These are phyloP conservation scores for Alliaria petiolata DNA, from an alignment of 345 rosid genomes.

Conservation along the genomic window DNA sequence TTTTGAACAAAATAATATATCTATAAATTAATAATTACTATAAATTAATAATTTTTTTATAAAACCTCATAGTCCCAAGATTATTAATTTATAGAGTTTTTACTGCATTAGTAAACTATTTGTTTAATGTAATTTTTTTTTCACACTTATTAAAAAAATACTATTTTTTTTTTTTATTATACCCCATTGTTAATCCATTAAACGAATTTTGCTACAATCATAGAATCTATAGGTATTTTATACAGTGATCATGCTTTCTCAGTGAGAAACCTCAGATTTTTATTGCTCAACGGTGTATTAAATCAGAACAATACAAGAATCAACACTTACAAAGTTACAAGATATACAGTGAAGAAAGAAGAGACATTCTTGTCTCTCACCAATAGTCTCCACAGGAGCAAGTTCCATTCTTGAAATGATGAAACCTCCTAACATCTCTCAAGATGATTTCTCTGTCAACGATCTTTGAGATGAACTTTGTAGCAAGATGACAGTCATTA, in stretches of 20 bases:
- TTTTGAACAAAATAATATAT: too few relatives aligned
- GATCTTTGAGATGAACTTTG: conserved; percentile 69
- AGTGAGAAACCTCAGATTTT: not conserved
- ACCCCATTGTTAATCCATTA: too few relatives aligned
- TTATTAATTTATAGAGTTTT: too few relatives aligned
- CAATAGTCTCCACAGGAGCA: conserved; percentile 88
- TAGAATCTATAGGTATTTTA: not conserved
- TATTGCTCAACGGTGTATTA: not conserved
- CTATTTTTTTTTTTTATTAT: too few relatives aligned
- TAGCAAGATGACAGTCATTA: conserved; percentile 73
- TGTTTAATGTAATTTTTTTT: too few relatives aligned
- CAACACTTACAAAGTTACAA: conserved; percentile 4
- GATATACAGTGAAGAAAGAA: not conserved
- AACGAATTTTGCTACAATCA: too few relatives aligned
- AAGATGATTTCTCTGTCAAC: conserved; percentile 66
- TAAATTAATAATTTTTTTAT: too few relatives aligned
- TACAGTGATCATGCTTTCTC: not conserved
- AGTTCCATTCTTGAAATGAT: conserved; percentile 74
- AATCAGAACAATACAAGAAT: conserved; percentile 7
- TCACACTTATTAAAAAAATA: too few relatives aligned
- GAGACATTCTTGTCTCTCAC: conserved; percentile 29
- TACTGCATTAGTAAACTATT: too few relatives aligned
- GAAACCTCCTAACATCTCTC: conserved; percentile 84
- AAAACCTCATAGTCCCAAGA: too few relatives aligned
- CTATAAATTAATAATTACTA: too few relatives aligned